Evolutionary conservation across 1,139 yeast genomes (phyloP).

Genomic region (Pichia sp.): DNA sequence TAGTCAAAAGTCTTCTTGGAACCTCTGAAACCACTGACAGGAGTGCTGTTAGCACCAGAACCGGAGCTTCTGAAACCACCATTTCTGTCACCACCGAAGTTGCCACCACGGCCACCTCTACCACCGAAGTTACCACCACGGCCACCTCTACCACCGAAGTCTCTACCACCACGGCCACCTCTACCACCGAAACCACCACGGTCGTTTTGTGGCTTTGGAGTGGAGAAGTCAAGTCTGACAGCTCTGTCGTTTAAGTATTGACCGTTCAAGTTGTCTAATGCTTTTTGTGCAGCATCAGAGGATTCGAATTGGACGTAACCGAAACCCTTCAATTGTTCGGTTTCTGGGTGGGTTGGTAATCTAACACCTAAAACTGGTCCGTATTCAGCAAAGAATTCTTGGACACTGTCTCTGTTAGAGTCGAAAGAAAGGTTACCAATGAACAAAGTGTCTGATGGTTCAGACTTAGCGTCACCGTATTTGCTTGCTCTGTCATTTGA

Average conservation of each 20-base stretch:
- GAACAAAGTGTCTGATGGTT: conserved; percentile 92
- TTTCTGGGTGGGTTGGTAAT: conserved; percentile 97
- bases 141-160: conserved; percentile 36
- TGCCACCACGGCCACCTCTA: conserved; percentile 36
- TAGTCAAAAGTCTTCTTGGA: conserved; percentile 75
- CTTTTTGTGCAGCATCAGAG: conserved; percentile 86
- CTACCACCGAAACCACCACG: conserved; percentile 33
- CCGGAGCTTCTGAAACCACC: conserved; percentile 25
- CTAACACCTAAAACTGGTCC: conserved; percentile 86
- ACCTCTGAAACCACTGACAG: conserved; percentile 57
- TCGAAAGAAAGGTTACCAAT: conserved; percentile 93
- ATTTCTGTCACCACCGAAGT: conserved; percentile 13
- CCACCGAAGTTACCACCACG: conserved; percentile 35
- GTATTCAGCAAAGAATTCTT: conserved; percentile 62
- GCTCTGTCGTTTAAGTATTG: conserved; percentile 87
- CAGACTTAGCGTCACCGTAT: conserved; percentile 84
- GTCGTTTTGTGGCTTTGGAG: conserved; percentile 53
- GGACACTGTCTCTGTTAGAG: conserved; percentile 72
- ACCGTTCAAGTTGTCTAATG: conserved; percentile 84
- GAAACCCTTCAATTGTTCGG: conserved; percentile 98
- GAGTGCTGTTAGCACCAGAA: conserved; percentile 54
- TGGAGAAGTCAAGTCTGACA: conserved; percentile 88
- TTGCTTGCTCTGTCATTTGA: conserved; percentile 72
- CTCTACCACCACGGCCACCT: conserved; percentile 25
- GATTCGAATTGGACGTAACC: conserved; percentile 91